phyloP scores from a whole-genome alignment of 495 filamentous ascomycete genomes.

The Hypoxylon trugodes region DNA sequence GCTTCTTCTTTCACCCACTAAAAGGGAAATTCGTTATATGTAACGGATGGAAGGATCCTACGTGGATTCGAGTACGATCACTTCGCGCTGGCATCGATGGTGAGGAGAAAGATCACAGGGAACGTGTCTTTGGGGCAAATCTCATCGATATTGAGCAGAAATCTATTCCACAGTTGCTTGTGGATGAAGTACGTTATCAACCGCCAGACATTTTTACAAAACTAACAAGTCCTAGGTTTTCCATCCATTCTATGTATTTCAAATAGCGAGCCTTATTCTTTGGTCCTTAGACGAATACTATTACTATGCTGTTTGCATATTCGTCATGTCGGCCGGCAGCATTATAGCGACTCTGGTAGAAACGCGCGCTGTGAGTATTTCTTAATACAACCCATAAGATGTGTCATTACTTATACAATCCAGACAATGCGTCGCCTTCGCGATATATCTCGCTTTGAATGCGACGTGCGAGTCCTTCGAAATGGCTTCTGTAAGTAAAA shows the following conservation, averaged over 20 bases:
- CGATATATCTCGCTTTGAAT: slow-evolving; percentile 94
- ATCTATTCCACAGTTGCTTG: slow-evolving; percentile 77
- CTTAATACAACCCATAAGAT: slow-evolving; percentile 3
- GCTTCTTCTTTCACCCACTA: slow-evolving; percentile 88
- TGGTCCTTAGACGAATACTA: slow-evolving; percentile 98
- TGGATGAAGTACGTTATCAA: slow-evolving; percentile 77
- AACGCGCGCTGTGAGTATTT: slow-evolving; percentile 74
- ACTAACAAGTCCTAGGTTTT: slow-evolving; percentile 68
- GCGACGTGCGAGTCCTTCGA: slow-evolving; percentile 89
- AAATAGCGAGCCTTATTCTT: slow-evolving; percentile 90
- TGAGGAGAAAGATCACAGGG: slow-evolving; percentile 85
- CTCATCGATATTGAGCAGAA: slow-evolving; percentile 92
- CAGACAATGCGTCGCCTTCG: slow-evolving; percentile 90
- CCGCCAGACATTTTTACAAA: not conserved
- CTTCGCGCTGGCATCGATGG: slow-evolving; percentile 87
- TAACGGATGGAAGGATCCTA: slow-evolving; percentile 91
- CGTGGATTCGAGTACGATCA: slow-evolving; percentile 79
- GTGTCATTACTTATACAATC: slow-evolving; percentile 22
- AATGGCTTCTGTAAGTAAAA: slow-evolving; percentile 88
- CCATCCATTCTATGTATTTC: slow-evolving; percentile 98
- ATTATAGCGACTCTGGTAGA: slow-evolving; percentile 90
- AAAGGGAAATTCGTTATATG: slow-evolving; percentile 87
- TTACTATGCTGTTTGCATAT: slow-evolving; percentile 96
- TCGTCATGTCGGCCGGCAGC: slow-evolving; percentile 91
- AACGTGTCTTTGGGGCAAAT: slow-evolving; percentile 88